Conservation (phyloP, 768 basidiomycete species). For the Multifurca ochricompacta region DNA sequence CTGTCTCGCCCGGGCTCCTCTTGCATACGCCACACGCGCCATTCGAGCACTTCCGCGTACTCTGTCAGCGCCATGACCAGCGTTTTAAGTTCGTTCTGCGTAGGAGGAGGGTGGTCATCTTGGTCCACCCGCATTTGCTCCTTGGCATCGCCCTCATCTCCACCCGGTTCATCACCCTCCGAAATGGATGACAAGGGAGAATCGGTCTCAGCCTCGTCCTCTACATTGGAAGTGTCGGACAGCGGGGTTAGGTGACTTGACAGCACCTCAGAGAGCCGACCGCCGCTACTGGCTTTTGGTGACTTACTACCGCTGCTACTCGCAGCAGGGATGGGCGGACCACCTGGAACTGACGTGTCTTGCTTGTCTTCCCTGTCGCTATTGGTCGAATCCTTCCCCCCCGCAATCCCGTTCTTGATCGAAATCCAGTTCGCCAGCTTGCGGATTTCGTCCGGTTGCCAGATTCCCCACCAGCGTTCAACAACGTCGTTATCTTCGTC, state of each 20-base stretch:
- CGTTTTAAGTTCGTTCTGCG: constrained; percentile 31
- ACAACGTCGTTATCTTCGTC: constrained; percentile 31
- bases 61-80: constrained; percentile 50
- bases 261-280: not conserved
- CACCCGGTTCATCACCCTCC: constrained; percentile 21
- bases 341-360: not conserved
- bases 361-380: not conserved
- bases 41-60: constrained; percentile 53
- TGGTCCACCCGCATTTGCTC: constrained; percentile 11
- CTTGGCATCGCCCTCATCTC: constrained; percentile 14
- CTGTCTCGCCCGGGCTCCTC: constrained; percentile 18
- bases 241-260: constrained; percentile 11
- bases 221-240: constrained; percentile 1
- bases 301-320: constrained; percentile 3
- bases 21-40: constrained; percentile 39
- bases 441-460: constrained; percentile 53
- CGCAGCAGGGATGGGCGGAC: not conserved
- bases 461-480: constrained; percentile 74
- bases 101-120: constrained; percentile 21
- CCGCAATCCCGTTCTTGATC: constrained; percentile 39
- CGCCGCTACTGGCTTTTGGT: not conserved
- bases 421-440: constrained; percentile 61
- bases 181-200: constrained; percentile 16
- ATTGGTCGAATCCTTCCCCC: constrained; percentile 18
- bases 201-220: not conserved